Percentiles rank a stretch among this genome's conserved stretches.
Evolutionary conservation across 176 grass and related monocot species (phyloP).

Genomic region (Musa beccarii): DNA sequence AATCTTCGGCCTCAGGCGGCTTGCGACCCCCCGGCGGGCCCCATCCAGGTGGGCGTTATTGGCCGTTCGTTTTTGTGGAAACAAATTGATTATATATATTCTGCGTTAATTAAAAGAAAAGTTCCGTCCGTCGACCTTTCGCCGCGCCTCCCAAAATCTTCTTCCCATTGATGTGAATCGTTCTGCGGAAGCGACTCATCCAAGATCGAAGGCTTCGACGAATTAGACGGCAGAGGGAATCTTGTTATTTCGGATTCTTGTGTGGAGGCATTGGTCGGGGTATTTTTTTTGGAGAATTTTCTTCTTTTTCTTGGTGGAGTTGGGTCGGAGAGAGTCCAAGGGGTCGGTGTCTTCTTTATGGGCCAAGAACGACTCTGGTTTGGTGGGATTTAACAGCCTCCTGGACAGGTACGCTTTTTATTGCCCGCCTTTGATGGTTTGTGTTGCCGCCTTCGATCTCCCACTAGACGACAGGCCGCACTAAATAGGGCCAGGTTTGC

Average conservation of each 20-base stretch:
- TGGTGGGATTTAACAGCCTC: conserved; percentile 25
- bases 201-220: not conserved
- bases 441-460: not conserved
- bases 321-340: not conserved
- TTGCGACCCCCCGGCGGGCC: too few species aligned
- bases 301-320: not conserved
- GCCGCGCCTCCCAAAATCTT: not conserved
- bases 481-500: conserved; percentile 4
- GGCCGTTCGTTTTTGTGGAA: too few species aligned
- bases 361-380: conserved; percentile 14
- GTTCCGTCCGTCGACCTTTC: not conserved
- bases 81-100: too few species aligned
- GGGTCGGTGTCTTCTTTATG: conserved; percentile 7
- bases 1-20: too few species aligned
- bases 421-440: conserved; percentile 5
- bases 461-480: not conserved
- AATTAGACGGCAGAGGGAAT: not conserved
- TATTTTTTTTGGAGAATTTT: not conserved
- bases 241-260: not conserved
- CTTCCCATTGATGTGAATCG: not conserved
- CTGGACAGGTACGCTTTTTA: conserved; percentile 26
- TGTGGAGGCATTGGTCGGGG: not conserved
- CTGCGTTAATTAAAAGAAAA: not conserved
- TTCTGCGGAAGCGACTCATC: not conserved
- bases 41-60: too few species aligned